Evolutionary conservation across 352 stramenopile species (phyloP).

Genomic region (Peronospora belbahrii): DNA sequence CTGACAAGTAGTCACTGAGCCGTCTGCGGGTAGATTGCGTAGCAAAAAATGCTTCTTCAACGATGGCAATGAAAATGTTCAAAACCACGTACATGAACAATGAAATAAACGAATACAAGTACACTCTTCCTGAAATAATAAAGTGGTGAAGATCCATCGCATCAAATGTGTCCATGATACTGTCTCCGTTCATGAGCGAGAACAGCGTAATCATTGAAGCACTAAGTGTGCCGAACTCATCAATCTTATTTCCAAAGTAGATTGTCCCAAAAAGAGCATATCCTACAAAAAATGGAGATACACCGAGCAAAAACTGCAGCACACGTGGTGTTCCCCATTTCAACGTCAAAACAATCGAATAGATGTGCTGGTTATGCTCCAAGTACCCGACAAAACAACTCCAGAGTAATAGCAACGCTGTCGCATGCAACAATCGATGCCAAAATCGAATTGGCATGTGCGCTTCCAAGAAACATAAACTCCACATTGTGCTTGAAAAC

Average conservation of each 20-base stretch:
- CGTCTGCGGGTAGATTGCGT: conserved; percentile 55
- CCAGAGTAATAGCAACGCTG: conserved; percentile 74
- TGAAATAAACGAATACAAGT: conserved; percentile 85
- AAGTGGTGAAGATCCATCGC: conserved; percentile 69
- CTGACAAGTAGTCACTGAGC: conserved; percentile 51
- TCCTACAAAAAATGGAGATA: conserved; percentile 83
- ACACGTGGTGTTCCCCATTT: conserved; percentile 72
- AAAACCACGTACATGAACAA: conserved; percentile 92
- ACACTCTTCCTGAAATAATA: conserved; percentile 59
- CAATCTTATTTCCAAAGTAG: conserved; percentile 80
- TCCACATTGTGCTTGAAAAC: conserved; percentile 61
- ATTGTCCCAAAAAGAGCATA: conserved; percentile 86
- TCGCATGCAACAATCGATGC: conserved; percentile 66
- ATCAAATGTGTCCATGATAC: conserved; percentile 88
- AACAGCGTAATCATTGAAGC: conserved; percentile 81
- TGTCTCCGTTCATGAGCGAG: conserved; percentile 86
- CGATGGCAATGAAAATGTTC: conserved; percentile 89
- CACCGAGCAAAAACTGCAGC: conserved; percentile 80
- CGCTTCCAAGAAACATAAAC: conserved; percentile 58
- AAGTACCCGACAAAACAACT: conserved; percentile 78
- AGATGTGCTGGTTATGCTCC: conserved; percentile 82
- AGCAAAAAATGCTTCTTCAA: conserved; percentile 89
- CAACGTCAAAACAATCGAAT: conserved; percentile 88
- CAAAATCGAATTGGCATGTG: conserved; percentile 67
- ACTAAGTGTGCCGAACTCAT: conserved; percentile 61